Evolutionary conservation across 306 rosid genomes (phyloP).

Genomic region (Pterocarpus santalinus): DNA sequence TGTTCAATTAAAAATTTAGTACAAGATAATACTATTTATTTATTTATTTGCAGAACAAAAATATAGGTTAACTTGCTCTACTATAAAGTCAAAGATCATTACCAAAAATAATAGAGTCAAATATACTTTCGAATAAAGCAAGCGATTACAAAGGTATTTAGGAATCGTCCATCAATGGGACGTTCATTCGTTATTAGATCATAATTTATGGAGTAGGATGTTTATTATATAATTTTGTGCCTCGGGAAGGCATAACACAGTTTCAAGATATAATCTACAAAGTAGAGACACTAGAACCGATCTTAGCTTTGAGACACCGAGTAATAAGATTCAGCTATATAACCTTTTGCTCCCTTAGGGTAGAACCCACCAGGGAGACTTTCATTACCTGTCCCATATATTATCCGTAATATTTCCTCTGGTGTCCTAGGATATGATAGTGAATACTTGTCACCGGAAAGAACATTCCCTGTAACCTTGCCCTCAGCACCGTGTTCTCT

Average conservation of each 20-base stretch:
- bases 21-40: no score
- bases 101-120: no score
- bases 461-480: constrained; percentile 55
- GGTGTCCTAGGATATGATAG: constrained; percentile 63
- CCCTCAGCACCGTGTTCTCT: constrained; percentile 59
- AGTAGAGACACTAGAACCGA: no score
- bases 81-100: no score
- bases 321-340: constrained; percentile 55
- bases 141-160: no score
- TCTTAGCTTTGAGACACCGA: neutral
- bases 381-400: constrained; percentile 64
- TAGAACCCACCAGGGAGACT: constrained; percentile 64
- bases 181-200: no score
- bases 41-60: no score
- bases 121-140: no score
- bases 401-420: constrained; percentile 64
- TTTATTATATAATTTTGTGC: neutral
- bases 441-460: constrained; percentile 59
- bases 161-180: no score
- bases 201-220: no score
- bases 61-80: no score
- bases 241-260: neutral
- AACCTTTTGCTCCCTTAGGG: constrained; percentile 67
- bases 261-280: neutral
- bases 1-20: no score